Evolutionary conservation across 805 yeast species (phyloP).

Genomic region (Lachancea lanzarotensis): DNA sequence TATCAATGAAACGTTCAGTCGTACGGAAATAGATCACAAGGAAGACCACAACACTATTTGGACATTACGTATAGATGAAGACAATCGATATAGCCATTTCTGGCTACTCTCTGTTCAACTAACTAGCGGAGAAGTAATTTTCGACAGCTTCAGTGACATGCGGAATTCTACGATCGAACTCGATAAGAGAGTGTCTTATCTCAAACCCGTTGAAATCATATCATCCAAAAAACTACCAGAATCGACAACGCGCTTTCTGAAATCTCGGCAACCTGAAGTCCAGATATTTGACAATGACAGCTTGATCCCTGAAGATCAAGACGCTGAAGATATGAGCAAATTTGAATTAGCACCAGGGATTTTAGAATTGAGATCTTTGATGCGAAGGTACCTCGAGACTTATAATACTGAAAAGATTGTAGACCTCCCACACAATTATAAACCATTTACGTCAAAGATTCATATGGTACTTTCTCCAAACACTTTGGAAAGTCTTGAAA

Average conservation of each 20-base stretch:
- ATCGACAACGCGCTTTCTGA: conserved; percentile 34
- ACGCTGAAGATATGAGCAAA: conserved; percentile 16
- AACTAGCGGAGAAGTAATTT: conserved; percentile 73
- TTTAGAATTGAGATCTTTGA: conserved; percentile 33
- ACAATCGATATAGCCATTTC: conserved; percentile 14
- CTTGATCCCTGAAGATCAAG: conserved; percentile 6
- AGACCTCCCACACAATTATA: conserved; percentile 43
- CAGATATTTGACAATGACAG: conserved; percentile 2
- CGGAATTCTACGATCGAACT: conserved; percentile 46
- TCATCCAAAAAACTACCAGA: conserved; percentile 11
- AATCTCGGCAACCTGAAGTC: conserved; percentile 30
- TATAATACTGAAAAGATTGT: conserved; percentile 58
- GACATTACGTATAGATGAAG: conserved; percentile 18
- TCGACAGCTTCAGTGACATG: conserved; percentile 64
- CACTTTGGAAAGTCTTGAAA: conserved; percentile 66
- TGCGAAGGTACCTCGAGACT: conserved; percentile 51
- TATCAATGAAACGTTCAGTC: conserved; percentile 41
- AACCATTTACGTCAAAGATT: conserved; percentile 37
- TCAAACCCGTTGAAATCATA: conserved; percentile 73
- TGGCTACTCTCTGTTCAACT: conserved; percentile 46
- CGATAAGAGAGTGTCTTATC: conserved; percentile 65
- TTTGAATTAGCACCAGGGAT: conserved; percentile 23
- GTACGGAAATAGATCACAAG: conserved; percentile 31
- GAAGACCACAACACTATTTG: conserved; percentile 29
- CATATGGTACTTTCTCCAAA: conserved; percentile 55